Conservation (phyloP, 805 yeast genomes). For the Ogataea naganishii region DNA sequence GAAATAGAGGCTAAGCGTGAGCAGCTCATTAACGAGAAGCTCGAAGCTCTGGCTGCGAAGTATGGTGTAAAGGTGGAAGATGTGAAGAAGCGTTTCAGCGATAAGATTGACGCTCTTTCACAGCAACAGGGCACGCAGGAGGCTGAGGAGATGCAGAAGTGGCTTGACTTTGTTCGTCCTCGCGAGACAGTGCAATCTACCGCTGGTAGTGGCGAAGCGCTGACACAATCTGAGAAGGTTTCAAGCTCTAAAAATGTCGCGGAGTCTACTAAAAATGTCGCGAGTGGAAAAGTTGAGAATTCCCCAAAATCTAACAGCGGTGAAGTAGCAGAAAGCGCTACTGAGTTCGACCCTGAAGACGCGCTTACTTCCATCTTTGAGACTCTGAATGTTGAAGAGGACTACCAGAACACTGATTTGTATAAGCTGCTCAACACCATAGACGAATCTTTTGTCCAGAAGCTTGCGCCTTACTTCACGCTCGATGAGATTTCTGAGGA, state of each 20-base stretch:
- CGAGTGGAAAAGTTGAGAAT: too few species aligned
- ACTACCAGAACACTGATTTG: too few species aligned
- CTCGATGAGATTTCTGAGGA: too few species aligned
- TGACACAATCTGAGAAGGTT: not conserved
- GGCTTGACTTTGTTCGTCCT: slow-evolving; percentile 10
- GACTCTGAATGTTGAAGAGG: too few species aligned
- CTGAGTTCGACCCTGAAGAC: too few species aligned
- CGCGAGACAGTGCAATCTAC: slow-evolving; percentile 8
- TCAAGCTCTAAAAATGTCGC: not conserved
- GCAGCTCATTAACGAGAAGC: slow-evolving; percentile 15
- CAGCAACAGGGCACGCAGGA: slow-evolving; percentile 2
- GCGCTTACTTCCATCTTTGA: too few species aligned
- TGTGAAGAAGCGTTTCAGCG: slow-evolving; percentile 12
- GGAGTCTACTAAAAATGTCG: not conserved
- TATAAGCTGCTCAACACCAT: too few species aligned
- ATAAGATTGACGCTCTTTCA: slow-evolving; percentile 13
- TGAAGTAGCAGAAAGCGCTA: too few species aligned
- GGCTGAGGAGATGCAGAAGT: slow-evolving; percentile 3
- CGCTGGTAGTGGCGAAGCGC: slow-evolving; percentile 1
- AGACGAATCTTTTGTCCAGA: too few species aligned
- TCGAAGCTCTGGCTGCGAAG: slow-evolving; percentile 13
- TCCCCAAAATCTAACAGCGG: too few species aligned
- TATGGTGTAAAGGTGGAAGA: slow-evolving; percentile 12
- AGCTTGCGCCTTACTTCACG: too few species aligned
- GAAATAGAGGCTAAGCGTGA: slow-evolving; percentile 12